Evolutionary conservation across 352 stramenopile species (phyloP), one percentile per base, ranked within the genome.

Genomic region (Nothophytophthora sp.): DNA sequence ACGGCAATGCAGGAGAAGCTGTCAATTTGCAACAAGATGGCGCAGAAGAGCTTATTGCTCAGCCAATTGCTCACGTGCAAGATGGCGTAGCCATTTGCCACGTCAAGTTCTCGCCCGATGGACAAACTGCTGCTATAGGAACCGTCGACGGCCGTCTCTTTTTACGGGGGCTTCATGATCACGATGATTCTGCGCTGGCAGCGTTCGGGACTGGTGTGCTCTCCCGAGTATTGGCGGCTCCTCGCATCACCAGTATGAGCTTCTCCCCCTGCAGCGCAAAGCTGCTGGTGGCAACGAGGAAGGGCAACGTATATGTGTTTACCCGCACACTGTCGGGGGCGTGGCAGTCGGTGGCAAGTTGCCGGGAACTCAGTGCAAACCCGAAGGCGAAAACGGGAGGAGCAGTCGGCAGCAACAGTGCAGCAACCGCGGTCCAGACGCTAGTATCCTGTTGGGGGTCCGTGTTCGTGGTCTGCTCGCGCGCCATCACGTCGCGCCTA

Each of bases 251-350:
- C 0, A 70, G 63, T 11, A 48, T 87, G 28, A 67, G 64, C 39
- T 90, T 87, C 34, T 74, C 74, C 2, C 28, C 50, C 1, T 57
- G 46, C 33, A 63, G 43, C 19, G 50, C 47, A 3, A 56, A 54
- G 23, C 54, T 85, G 5, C 55, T 81, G 1, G 63, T 75, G 0
- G 63, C 80, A 9, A 87, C 80, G 2, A 76, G 68, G 29, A 87
- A 88, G 41, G 76, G 80, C 12, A 84, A 87, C 57, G 63, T 87
- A 16, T 86, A 86, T 57, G 68, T 88, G 6, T 67, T 83, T 12
- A 19, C 28, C 5, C 55, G 34, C 19, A 15, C 39, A 22, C 23
- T 43, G 2, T 32, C 36, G 40, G n/a, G 20, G 0, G 4, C 28
- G 19, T 90, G 80, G 75, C 43, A 36, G 1, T 20, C 67, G 16